Evolutionary conservation across 805 yeast species (phyloP).

Genomic region (Tetrapisispora phaffii): DNA sequence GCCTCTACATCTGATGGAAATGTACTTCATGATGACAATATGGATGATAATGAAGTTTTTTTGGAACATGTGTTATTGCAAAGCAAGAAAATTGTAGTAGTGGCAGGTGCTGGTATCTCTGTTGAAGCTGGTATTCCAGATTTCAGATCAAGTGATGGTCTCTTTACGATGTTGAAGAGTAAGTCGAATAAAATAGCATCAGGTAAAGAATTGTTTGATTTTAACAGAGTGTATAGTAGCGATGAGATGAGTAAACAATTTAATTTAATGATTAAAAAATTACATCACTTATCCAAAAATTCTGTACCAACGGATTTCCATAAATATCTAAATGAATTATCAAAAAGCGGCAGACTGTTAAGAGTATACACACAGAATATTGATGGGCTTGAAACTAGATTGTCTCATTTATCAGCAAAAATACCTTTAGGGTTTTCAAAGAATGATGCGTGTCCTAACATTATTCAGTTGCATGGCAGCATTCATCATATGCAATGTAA

Average conservation of each 20-base stretch:
- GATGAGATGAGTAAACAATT: slow-evolving; percentile 51
- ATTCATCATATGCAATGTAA: slow-evolving; percentile 64
- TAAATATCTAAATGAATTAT: slow-evolving; percentile 45
- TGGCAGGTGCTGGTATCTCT: slow-evolving; percentile 87
- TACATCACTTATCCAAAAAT: slow-evolving; percentile 43
- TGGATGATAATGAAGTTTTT: slow-evolving; percentile 32
- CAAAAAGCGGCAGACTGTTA: slow-evolving; percentile 52
- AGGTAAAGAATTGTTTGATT: slow-evolving; percentile 70
- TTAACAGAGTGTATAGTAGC: slow-evolving; percentile 58
- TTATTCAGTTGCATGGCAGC: slow-evolving; percentile 81
- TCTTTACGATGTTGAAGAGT: slow-evolving; percentile 47
- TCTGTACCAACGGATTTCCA: slow-evolving; percentile 75
- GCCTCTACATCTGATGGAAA: background rate
- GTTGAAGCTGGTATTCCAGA: slow-evolving; percentile 89
- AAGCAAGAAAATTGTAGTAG: slow-evolving; percentile 49
- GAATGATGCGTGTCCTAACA: slow-evolving; percentile 39
- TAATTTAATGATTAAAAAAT: slow-evolving; percentile 61
- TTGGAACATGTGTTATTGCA: slow-evolving; percentile 43
- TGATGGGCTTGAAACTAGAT: slow-evolving; percentile 64
- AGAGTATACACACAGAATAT: slow-evolving; percentile 84
- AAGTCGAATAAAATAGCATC: slow-evolving; percentile 27
- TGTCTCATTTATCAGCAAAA: slow-evolving; percentile 39
- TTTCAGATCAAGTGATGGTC: slow-evolving; percentile 69
- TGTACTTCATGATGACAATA: background rate
- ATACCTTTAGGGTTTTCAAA: slow-evolving; percentile 35